A percentile compares a stretch with the other conserved stretches of the same genome.
phyloP scores from a whole-genome alignment of 768 basidiomycete genomes.

The Lactifluus subvellereus region DNA sequence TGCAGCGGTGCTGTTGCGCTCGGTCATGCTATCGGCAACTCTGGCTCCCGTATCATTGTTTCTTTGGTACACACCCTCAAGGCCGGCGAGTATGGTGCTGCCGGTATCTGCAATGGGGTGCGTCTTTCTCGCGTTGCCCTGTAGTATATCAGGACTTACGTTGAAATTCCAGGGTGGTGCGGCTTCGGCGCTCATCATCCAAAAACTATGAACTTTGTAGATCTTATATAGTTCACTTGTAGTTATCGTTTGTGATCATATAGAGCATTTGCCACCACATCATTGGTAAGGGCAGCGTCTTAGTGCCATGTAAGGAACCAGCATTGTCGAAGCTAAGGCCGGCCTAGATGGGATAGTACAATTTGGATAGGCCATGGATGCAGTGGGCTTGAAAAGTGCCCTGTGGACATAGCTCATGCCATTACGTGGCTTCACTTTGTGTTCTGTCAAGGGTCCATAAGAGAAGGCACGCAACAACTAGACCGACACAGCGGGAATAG shows the following conservation, averaged over 20 bases:
- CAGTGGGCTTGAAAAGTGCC: no score
- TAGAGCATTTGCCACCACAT: not conserved
- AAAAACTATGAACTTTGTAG: slow-evolving; percentile 54
- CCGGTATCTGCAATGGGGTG: slow-evolving; percentile 96
- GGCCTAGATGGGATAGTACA: no score
- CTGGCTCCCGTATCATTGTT: slow-evolving; percentile 90
- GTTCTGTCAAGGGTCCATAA: no score
- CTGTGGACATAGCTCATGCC: no score
- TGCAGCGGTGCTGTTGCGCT: slow-evolving; percentile 91
- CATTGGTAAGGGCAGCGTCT: not conserved
- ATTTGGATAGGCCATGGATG: no score
- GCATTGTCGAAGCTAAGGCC: no score
- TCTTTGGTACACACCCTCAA: slow-evolving; percentile 89
- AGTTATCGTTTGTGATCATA: slow-evolving; percentile 8
- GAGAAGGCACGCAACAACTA: no score
- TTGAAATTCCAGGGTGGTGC: slow-evolving; percentile 68
- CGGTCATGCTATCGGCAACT: slow-evolving; percentile 95
- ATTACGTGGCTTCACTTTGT: no score
- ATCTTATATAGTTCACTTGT: slow-evolving; percentile 1
- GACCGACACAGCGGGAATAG: no score
- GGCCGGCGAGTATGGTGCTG: slow-evolving; percentile 89
- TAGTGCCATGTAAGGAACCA: not conserved
- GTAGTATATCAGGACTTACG: slow-evolving; percentile 8
- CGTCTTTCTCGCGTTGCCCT: slow-evolving; percentile 32
- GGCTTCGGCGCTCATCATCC: slow-evolving; percentile 84